These are phyloP conservation scores for Linnemannia exigua DNA, from an alignment of 192 early-diverging fungal species.

Conservation along the genomic window DNA sequence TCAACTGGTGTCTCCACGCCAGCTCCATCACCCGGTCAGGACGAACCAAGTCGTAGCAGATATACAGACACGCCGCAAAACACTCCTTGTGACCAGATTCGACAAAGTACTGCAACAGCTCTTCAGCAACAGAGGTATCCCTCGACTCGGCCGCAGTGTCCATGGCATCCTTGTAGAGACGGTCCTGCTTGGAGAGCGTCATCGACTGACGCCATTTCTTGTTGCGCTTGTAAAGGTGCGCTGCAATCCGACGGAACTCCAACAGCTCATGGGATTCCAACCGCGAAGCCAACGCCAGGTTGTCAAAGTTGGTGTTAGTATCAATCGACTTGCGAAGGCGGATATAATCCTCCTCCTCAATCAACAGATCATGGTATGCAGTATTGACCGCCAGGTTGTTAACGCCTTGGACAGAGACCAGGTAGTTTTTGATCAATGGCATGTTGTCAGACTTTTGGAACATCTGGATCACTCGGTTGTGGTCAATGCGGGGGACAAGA, in stretches of 20 bases:
- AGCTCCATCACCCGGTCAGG: constrained; percentile 97
- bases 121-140: constrained; percentile 92
- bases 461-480: constrained; percentile 96
- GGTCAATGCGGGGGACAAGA: constrained; percentile 93
- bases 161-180: constrained; percentile 99
- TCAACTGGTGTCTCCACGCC: constrained; percentile 89
- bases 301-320: constrained; percentile 96
- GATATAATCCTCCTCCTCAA: constrained; percentile 98
- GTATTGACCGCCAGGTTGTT: constrained; percentile 97
- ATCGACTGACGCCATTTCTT: constrained; percentile 98
- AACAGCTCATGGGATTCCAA: constrained; percentile 97
- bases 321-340: constrained; percentile 95
- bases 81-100: constrained; percentile 92
- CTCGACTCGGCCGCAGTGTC: constrained; percentile 95
- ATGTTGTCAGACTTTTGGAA: constrained; percentile 99
- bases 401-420: constrained; percentile 92
- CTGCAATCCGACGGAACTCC: constrained; percentile 98
- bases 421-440: constrained; percentile 96
- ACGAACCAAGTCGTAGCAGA: constrained; percentile 95
- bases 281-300: constrained; percentile 88
- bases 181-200: constrained; percentile 95
- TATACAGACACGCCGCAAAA: constrained; percentile 93
- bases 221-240: constrained; percentile 96
- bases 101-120: constrained; percentile 96
- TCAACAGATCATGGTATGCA: constrained; percentile 95